phyloP scores from a whole-genome alignment of 2,329 filamentous ascomycete genomes.

The Claviceps sp. region DNA sequence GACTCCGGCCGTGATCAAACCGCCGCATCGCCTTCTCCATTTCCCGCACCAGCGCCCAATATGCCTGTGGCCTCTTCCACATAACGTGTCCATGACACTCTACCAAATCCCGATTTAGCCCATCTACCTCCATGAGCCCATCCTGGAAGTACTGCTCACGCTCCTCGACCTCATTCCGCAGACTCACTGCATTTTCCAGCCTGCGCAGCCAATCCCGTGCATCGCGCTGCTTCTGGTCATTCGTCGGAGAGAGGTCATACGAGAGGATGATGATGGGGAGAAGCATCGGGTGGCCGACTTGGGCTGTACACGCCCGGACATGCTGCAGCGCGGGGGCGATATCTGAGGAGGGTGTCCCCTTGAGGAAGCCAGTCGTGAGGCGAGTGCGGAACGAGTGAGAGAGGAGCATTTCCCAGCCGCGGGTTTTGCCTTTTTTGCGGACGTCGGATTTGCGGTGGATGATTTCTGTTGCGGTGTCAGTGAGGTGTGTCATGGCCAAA shows the following conservation, averaged over 20 bases:
- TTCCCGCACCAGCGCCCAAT: slow-evolving; percentile 37
- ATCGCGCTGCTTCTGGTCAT: slow-evolving; percentile 49
- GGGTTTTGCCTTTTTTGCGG: slow-evolving; percentile 48
- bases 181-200: slow-evolving; percentile 47
- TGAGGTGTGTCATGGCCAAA: no score
- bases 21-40: slow-evolving; percentile 33
- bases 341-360: slow-evolving; percentile 45
- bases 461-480: slow-evolving; percentile 29
- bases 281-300: slow-evolving; percentile 44
- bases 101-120: slow-evolving; percentile 47
- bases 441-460: slow-evolving; percentile 54
- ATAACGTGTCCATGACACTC: slow-evolving; percentile 50
- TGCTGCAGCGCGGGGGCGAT: slow-evolving; percentile 36
- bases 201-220: slow-evolving; percentile 47
- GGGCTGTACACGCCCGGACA: slow-evolving; percentile 31
- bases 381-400: slow-evolving; percentile 40
- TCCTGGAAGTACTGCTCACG: slow-evolving; percentile 40
- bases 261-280: slow-evolving; percentile 45
- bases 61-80: slow-evolving; percentile 50
- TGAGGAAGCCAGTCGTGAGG: slow-evolving; percentile 47
- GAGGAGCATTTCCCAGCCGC: slow-evolving; percentile 52
- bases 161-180: slow-evolving; percentile 46
- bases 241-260: slow-evolving; percentile 40
- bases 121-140: slow-evolving; percentile 41
- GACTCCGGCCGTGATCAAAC: slow-evolving; percentile 19